These are phyloP conservation scores for Silene conica DNA, from an alignment of 148 eudicot genomes.

Conservation along the genomic window DNA sequence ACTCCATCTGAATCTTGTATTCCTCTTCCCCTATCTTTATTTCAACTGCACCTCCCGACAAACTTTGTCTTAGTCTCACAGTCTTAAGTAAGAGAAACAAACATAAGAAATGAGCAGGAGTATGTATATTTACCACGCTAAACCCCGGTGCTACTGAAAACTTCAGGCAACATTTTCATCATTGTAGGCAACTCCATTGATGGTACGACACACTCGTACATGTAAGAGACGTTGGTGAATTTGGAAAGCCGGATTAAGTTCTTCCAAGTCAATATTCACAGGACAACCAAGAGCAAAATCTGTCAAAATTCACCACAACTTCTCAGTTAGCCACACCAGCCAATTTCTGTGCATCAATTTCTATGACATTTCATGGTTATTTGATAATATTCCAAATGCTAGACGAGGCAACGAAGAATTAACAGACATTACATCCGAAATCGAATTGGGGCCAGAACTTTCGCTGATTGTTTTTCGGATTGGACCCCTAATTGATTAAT, in stretches of 20 bases:
- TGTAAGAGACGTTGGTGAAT: neutral
- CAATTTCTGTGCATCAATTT: neutral
- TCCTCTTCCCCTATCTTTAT: neutral
- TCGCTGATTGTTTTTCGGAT: too few relatives aligned
- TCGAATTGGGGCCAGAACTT: too few relatives aligned
- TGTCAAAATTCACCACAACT: neutral
- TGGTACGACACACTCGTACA: neutral
- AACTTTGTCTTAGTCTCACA: too few relatives aligned
- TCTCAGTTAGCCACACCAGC: too few relatives aligned
- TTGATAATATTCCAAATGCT: too few relatives aligned
- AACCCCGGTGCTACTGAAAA: neutral
- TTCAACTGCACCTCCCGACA: neutral
- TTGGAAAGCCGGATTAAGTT: neutral
- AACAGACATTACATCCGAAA: too few relatives aligned
- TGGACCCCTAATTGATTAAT: too few relatives aligned
- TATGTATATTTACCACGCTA: neutral
- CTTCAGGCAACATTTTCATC: neutral
- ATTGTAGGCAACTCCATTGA: neutral
- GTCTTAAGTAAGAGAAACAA: too few relatives aligned
- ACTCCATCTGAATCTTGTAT: neutral
- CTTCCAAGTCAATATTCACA: neutral
- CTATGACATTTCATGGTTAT: too few relatives aligned
- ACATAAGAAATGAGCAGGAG: too few relatives aligned
- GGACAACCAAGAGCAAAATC: neutral
- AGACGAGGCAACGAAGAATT: too few relatives aligned